Evolutionary conservation across 2,329 filamentous ascomycete genomes (phyloP), one percentile per base, ranked within the genome.

Genomic region (Helminthosporium solani): DNA sequence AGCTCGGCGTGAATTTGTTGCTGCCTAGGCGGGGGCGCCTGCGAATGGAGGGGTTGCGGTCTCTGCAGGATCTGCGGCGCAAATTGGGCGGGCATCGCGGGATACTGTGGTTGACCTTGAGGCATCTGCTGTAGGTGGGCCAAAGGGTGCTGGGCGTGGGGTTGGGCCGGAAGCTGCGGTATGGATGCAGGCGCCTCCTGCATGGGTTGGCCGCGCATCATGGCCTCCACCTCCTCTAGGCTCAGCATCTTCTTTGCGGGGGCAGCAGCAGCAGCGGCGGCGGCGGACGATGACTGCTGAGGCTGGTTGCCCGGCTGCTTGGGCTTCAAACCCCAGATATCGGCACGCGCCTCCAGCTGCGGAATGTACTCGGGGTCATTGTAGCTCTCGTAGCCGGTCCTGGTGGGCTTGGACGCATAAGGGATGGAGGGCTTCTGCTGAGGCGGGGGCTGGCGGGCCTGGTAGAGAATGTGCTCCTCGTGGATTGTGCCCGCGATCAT

Each of bases 141-240:
- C 6, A 53, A 53, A 41, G 58, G 55, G 30, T 56, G 47, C 19
- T 52, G 60, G 16, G 49, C 48, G 11, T 52, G 58, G 16, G 48
- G 52, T 18, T 34, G 46, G 30, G 49, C 57, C n/a, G 66, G 58
- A 27, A 40, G 9, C 23, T 41, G 54, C 30, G 66, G 62, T 5
- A 67, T 60, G 16, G 71, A 58, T 5, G n/a, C 20, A 21, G 64
- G 60, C 2, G 59, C 50, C 21, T 53, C 50, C 18, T 42, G 78
- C 59, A 81, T 80, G 25, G 82, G 73, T 57, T 91, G 86, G 27
- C 81, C 78, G 49, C 88, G 83, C 86, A 99, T 91, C 54, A 90
- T 85, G 43, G 92, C 92, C 73, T 99, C 94, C 16, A 99, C 91
- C 74, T 99, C 94, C 68, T 97, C 94, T 63, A 99, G 71, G 61